Evolutionary conservation across 441 rosid species (phyloP).

Genomic region (Pelargonium citronellum): DNA sequence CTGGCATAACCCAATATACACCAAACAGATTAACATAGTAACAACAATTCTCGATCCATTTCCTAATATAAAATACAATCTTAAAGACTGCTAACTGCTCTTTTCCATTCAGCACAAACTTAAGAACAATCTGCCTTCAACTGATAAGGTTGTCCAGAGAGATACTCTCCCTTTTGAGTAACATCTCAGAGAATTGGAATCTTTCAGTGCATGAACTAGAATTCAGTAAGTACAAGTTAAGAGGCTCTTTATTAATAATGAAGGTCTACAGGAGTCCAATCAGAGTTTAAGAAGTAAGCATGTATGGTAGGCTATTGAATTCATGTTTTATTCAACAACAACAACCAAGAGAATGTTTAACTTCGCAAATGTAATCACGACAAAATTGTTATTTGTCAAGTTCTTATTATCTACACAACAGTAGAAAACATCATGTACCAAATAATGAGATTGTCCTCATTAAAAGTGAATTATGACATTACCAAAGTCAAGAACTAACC

Average conservation of each 20-base stretch:
- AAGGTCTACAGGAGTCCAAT: neutral
- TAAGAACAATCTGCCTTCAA: too few species aligned
- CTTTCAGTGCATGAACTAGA: neutral
- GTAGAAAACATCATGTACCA: neutral
- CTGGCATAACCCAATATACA: too few species aligned
- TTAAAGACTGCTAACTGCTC: too few species aligned
- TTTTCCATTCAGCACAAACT: too few species aligned
- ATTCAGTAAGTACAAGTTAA: neutral
- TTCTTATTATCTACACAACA: neutral
- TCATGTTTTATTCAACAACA: neutral
- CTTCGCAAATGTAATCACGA: neutral
- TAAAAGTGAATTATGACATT: conserved; percentile 1
- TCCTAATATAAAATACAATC: too few species aligned
- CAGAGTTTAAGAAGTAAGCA: neutral
- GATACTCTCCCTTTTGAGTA: too few species aligned
- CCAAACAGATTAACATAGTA: neutral
- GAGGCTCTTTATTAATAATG: neutral
- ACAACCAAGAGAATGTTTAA: conserved; percentile 3
- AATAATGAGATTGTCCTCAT: conserved; percentile 5
- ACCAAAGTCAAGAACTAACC: conserved; percentile 32
- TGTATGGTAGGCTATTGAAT: neutral
- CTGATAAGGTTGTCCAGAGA: too few species aligned
- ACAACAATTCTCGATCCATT: neutral
- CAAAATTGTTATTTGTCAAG: too few species aligned
- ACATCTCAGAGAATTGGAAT: conserved; percentile 1